phyloP scores from a whole-genome alignment of 768 basidiomycete species.

The Lentinula sp. region DNA sequence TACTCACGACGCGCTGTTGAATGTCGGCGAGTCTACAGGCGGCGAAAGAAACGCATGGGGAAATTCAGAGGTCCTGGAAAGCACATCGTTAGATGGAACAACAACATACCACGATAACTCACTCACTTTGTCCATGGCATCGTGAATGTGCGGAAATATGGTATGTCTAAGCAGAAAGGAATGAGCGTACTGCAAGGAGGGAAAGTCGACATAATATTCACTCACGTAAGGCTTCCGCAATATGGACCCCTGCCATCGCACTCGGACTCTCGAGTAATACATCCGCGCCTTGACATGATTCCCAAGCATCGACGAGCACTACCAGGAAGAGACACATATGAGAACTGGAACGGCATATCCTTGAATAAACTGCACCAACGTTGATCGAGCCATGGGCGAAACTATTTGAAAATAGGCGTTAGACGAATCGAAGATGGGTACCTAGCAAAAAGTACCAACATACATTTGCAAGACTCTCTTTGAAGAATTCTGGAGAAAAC shows the following conservation, averaged over 20 bases:
- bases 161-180: slow-evolving; percentile 33
- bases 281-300: slow-evolving; percentile 58
- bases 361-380: slow-evolving; percentile 27
- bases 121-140: slow-evolving; percentile 56
- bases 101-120: neutral
- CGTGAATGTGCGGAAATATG: slow-evolving; percentile 61
- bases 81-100: neutral
- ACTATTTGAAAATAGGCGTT: slow-evolving; percentile 23
- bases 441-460: slow-evolving; percentile 11
- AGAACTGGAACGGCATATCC: neutral
- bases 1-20: slow-evolving; percentile 53
- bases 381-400: slow-evolving; percentile 62
- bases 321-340: neutral
- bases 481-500: slow-evolving; percentile 72
- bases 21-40: slow-evolving; percentile 56
- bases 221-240: slow-evolving; percentile 58
- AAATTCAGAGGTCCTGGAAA: slow-evolving; percentile 45
- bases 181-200: neutral
- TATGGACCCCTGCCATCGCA: slow-evolving; percentile 68
- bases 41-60: slow-evolving; percentile 62
- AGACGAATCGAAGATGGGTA: neutral
- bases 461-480: slow-evolving; percentile 49
- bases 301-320: slow-evolving; percentile 61
- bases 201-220: slow-evolving; percentile 4
- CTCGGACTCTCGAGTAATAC: slow-evolving; percentile 63